phyloP scores from a whole-genome alignment of 768 basidiomycete genomes.

The Clavulina sp. region DNA sequence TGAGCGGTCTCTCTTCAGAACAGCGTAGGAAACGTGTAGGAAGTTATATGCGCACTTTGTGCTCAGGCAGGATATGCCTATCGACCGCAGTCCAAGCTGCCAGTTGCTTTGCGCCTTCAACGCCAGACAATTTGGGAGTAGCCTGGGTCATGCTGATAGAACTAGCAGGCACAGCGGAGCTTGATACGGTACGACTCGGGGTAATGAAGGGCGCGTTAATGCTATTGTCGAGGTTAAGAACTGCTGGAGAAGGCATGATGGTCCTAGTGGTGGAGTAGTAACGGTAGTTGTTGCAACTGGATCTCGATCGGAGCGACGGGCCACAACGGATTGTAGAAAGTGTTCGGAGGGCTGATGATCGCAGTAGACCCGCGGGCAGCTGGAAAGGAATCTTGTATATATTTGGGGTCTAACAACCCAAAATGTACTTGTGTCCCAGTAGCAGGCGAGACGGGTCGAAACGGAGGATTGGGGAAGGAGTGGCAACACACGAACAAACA shows the following conservation, averaged over 20 bases:
- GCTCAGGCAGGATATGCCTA: slow-evolving; percentile 60
- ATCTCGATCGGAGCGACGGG: no score
- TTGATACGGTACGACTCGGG: neutral
- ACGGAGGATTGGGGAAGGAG: neutral
- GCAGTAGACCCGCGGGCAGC: no score
- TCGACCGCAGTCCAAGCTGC: slow-evolving; percentile 95
- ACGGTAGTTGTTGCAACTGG: neutral
- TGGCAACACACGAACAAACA: neutral
- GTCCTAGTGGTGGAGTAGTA: neutral
- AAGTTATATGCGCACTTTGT: slow-evolving; percentile 39
- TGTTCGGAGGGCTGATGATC: no score
- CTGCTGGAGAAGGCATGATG: neutral
- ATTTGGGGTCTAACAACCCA: no score
- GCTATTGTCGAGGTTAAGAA: neutral
- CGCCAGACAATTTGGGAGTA: neutral
- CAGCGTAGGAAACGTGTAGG: neutral
- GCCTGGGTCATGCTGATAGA: neutral
- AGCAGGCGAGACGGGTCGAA: neutral
- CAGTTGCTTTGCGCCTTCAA: slow-evolving; percentile 75
- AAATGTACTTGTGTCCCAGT: neutral
- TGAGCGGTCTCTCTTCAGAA: slow-evolving; percentile 4
- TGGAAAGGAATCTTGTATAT: no score
- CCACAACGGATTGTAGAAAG: no score
- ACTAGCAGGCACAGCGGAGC: neutral
- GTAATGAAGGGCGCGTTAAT: neutral